These are phyloP conservation scores for Aspergillus sojae DNA, from an alignment of 2,329 filamentous ascomycete species.

Conservation along the genomic window DNA sequence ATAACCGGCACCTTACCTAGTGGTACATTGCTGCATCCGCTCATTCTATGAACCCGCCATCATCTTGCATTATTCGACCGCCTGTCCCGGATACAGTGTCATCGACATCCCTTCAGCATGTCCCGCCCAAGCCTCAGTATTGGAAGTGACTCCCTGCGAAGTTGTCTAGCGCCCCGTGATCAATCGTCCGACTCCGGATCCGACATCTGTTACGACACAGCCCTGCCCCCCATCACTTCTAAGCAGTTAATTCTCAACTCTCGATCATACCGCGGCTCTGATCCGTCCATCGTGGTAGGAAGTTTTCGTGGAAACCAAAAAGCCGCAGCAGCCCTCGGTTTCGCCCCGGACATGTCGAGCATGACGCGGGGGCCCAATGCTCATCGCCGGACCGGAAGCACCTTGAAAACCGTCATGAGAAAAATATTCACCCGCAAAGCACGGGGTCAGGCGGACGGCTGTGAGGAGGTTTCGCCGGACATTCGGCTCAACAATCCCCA, in stretches of 20 bases:
- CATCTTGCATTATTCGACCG: not conserved
- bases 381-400: conserved; percentile 45
- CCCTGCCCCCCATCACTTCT: conserved; percentile 34
- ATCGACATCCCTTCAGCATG: conserved; percentile 11
- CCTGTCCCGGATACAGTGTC: not conserved
- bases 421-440: conserved; percentile 47
- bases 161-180: conserved; percentile 5
- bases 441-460: conserved; percentile 34
- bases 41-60: not conserved
- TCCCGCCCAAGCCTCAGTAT: conserved; percentile 13
- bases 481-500: conserved; percentile 18
- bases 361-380: conserved; percentile 25
- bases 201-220: conserved; percentile 28
- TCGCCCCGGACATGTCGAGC: conserved; percentile 28
- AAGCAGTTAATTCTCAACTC: conserved; percentile 20
- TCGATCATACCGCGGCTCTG: conserved; percentile 17
- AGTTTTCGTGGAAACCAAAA: conserved; percentile 16
- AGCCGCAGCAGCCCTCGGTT: conserved; percentile 20
- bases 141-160: conserved; percentile 16
- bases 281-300: conserved; percentile 20
- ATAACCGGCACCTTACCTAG: not conserved
- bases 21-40: not conserved
- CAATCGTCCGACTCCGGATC: conserved; percentile 12
- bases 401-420: conserved; percentile 48
- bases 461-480: conserved; percentile 29